phyloP scores from a whole-genome alignment of 2,329 filamentous ascomycete species.

The Epichloe festucae region DNA sequence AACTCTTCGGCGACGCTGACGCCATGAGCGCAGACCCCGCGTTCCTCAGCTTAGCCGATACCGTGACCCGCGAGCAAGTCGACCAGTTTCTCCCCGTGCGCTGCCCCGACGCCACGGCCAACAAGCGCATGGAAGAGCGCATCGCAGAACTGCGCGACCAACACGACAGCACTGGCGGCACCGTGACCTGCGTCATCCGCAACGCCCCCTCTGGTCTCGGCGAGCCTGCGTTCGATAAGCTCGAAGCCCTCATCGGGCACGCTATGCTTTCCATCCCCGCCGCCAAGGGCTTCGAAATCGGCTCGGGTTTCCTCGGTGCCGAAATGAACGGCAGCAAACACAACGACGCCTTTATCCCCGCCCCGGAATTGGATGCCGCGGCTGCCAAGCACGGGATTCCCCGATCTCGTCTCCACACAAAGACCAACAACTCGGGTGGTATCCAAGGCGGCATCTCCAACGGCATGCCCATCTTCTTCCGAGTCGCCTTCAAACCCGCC shows the following conservation, averaged over 20 bases:
- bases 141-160: constrained; percentile 68
- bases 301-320: constrained; percentile 79
- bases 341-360: constrained; percentile 54
- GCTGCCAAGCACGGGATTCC: constrained; percentile 32
- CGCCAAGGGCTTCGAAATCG: constrained; percentile 91
- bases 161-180: constrained; percentile 85
- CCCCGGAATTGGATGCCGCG: constrained; percentile 31
- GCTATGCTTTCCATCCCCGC: constrained; percentile 94
- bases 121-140: constrained; percentile 60
- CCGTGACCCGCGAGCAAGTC: constrained; percentile 61
- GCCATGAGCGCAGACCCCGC: constrained; percentile 61
- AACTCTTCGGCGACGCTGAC: constrained; percentile 18
- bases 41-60: constrained; percentile 62
- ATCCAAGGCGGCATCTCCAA: constrained; percentile 95
- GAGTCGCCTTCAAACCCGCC: constrained; percentile 86
- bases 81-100: constrained; percentile 78
- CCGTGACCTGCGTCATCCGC: constrained; percentile 84
- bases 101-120: constrained; percentile 58
- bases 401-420: constrained; percentile 59
- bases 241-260: constrained; percentile 82
- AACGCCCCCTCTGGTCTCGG: constrained; percentile 77
- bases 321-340: constrained; percentile 79
- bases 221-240: constrained; percentile 90
- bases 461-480: constrained; percentile 88
- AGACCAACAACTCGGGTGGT: constrained; percentile 89